Percentiles rank a stretch among this genome's conserved stretches.
Evolutionary conservation across 2,329 filamentous ascomycete genomes (phyloP).

Genomic region (Colletotrichum lupini): DNA sequence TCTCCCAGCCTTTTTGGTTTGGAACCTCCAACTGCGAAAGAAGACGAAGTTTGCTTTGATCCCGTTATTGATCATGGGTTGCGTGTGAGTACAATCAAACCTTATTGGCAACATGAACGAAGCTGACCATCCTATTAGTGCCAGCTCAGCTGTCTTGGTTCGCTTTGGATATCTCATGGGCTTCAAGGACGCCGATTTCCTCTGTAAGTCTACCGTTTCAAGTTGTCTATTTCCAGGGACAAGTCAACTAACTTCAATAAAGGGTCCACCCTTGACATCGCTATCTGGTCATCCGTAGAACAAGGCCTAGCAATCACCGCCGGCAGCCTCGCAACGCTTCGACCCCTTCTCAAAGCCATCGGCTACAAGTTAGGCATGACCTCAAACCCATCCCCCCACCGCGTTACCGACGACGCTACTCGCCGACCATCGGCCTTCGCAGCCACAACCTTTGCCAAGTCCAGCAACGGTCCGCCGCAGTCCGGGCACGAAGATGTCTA

Average conservation of each 20-base stretch:
- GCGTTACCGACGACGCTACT: conserved; percentile 3
- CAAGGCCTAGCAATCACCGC: conserved; percentile 60
- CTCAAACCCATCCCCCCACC: conserved; percentile 5
- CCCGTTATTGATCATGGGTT: conserved; percentile 66
- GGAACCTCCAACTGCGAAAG: conserved; percentile 63
- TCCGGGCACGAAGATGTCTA: neutral
- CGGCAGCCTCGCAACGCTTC: conserved; percentile 58
- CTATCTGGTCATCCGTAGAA: conserved; percentile 61
- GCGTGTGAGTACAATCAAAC: conserved; percentile 49
- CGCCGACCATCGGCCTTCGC: conserved; percentile 6
- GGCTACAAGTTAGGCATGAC: conserved; percentile 45
- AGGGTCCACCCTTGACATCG: conserved; percentile 54
- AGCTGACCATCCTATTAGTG: conserved; percentile 43
- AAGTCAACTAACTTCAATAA: neutral
- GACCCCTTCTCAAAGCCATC: conserved; percentile 53
- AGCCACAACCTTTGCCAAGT: neutral
- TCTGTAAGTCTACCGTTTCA: conserved; percentile 46
- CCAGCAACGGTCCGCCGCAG: neutral
- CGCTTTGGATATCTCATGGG: conserved; percentile 52
- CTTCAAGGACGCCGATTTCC: conserved; percentile 53
- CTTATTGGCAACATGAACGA: no score
- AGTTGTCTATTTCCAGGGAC: neutral
- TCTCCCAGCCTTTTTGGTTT: conserved; percentile 64
- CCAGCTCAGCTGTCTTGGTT: conserved; percentile 56
- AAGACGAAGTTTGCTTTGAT: conserved; percentile 63